These are phyloP conservation scores for Colletotrichum simmondsii DNA, from an alignment of 2,329 filamentous ascomycete species.

Conservation along the genomic window DNA sequence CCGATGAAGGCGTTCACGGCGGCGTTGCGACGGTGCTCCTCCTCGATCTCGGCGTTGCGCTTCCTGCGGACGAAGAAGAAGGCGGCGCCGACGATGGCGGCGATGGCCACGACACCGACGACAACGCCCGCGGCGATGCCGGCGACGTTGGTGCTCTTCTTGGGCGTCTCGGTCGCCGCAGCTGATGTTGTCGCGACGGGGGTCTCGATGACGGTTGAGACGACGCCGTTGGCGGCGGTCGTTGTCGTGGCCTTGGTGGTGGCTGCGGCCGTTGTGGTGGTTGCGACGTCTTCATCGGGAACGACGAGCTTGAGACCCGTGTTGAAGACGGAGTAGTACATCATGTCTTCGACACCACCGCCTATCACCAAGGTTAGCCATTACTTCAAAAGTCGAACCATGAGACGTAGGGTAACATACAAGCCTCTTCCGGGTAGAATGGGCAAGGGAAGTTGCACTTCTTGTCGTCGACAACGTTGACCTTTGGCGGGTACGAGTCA, in stretches of 20 bases:
- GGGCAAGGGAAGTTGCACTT: constrained; percentile 75
- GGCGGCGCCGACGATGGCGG: constrained; percentile 72
- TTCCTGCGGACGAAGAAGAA: constrained; percentile 82
- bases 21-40: constrained; percentile 85
- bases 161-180: constrained; percentile 34
- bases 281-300: constrained; percentile 41
- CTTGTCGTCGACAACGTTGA: constrained; percentile 62
- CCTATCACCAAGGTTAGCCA: constrained; percentile 37
- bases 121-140: constrained; percentile 91
- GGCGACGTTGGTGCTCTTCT: constrained; percentile 72
- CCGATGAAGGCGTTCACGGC: constrained; percentile 82
- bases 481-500: constrained; percentile 69
- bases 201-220: constrained; percentile 22
- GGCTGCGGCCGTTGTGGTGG: constrained; percentile 40
- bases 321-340: constrained; percentile 60
- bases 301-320: constrained; percentile 57
- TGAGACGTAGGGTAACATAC: constrained; percentile 57
- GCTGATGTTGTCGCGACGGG: not conserved
- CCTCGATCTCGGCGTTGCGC: constrained; percentile 81
- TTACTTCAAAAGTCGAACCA: not conserved
- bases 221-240: constrained; percentile 35
- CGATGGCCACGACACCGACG: constrained; percentile 79
- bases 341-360: constrained; percentile 46
- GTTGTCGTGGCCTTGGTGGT: constrained; percentile 35
- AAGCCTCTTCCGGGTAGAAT: constrained; percentile 71